These are phyloP conservation scores for Cladosporium sp. DNA, from an alignment of 2,329 filamentous ascomycete genomes.

Conservation along the genomic window DNA sequence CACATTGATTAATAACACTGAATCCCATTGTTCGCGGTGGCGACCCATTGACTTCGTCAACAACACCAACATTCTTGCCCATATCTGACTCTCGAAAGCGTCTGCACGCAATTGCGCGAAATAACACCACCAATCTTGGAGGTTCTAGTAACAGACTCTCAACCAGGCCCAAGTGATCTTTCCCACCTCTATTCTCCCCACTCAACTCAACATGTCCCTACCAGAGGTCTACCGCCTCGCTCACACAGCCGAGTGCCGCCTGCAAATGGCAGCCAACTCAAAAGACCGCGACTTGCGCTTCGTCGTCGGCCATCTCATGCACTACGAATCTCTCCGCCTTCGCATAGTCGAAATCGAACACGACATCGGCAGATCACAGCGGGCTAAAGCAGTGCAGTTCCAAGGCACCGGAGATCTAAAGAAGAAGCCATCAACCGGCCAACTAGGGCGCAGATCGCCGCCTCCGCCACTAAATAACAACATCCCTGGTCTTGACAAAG, in stretches of 20 bases:
- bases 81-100: not conserved
- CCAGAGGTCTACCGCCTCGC: conserved; percentile 39
- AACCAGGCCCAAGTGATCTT: not conserved
- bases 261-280: conserved; percentile 36
- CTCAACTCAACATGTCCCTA: conserved; percentile 35
- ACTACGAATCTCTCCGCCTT: conserved; percentile 38
- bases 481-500: conserved; percentile 25
- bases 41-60: not conserved
- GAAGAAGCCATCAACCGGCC: conserved; percentile 29
- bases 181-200: not conserved
- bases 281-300: conserved; percentile 40
- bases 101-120: not conserved
- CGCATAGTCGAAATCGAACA: conserved; percentile 42
- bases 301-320: conserved; percentile 40
- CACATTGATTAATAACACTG: conserved; percentile 21
- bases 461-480: conserved; percentile 28
- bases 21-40: not conserved
- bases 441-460: conserved; percentile 31
- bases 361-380: conserved; percentile 31
- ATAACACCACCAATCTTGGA: not conserved
- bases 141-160: not conserved
- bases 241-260: conserved; percentile 40
- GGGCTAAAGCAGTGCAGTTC: conserved; percentile 30
- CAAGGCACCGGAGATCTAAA: conserved; percentile 33
- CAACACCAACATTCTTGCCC: not conserved